Conservation (phyloP, 2,329 filamentous ascomycete species). For the Boeremia exigua region DNA sequence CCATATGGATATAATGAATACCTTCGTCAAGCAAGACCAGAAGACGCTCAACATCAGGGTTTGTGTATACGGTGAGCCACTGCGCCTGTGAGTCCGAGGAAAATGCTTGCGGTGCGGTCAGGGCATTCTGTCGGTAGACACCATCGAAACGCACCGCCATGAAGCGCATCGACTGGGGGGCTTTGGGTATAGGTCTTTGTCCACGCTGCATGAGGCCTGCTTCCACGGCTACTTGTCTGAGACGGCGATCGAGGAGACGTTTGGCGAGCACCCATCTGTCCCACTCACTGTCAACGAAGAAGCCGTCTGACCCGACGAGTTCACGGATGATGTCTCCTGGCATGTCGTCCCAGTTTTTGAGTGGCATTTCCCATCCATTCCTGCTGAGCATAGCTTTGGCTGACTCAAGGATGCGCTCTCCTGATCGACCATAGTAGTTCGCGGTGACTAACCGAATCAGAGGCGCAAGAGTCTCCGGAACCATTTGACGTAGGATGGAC, state of each 20-base stretch:
- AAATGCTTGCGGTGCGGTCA: constrained; percentile 39
- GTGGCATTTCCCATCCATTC: constrained; percentile 63
- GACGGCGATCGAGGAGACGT: constrained; percentile 59
- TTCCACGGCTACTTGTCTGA: constrained; percentile 56
- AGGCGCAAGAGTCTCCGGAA: constrained; percentile 54
- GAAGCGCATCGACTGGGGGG: constrained; percentile 55
- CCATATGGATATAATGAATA: constrained; percentile 65
- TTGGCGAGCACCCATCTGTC: constrained; percentile 63
- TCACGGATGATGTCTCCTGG: constrained; percentile 64
- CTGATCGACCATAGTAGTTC: constrained; percentile 63
- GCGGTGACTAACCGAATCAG: constrained; percentile 61
- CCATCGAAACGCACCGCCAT: constrained; percentile 61
- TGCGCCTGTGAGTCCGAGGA: constrained; percentile 54
- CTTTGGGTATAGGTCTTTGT: constrained; percentile 53
- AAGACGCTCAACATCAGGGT: constrained; percentile 61
- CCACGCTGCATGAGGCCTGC: constrained; percentile 55
- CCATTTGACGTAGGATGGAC: constrained; percentile 62
- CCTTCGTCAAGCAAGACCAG: constrained; percentile 64
- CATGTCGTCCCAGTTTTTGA: constrained; percentile 63
- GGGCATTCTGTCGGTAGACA: constrained; percentile 56
- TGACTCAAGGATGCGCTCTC: constrained; percentile 61
- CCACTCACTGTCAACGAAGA: constrained; percentile 65
- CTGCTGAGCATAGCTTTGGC: constrained; percentile 65
- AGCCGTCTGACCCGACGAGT: constrained; percentile 64
- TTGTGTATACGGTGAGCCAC: constrained; percentile 60